Conservation (phyloP, 495 filamentous ascomycete species). For the Hyaloscypha hepaticicola region DNA sequence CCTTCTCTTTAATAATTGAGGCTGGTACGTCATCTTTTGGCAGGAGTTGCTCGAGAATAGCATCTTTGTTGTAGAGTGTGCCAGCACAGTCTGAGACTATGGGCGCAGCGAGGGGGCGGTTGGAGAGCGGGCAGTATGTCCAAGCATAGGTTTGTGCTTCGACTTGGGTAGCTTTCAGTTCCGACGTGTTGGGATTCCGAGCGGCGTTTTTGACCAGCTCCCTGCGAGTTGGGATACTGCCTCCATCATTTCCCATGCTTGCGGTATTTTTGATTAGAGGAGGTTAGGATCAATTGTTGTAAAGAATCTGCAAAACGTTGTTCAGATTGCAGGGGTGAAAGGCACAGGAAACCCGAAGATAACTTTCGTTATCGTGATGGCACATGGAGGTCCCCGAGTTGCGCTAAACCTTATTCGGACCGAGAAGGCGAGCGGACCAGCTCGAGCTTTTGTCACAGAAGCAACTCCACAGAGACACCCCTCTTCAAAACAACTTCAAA, state of each 20-base stretch:
- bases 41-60: conserved; percentile 78
- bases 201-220: conserved; percentile 93
- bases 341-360: neutral
- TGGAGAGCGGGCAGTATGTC: conserved; percentile 82
- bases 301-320: neutral
- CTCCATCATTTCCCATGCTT: conserved; percentile 93
- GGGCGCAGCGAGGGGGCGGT: conserved; percentile 65
- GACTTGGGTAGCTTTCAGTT: conserved; percentile 83
- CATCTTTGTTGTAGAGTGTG: conserved; percentile 93
- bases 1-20: conserved; percentile 53
- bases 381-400: neutral
- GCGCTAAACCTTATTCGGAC: neutral
- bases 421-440: neutral
- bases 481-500: neutral
- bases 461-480: neutral
- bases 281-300: neutral
- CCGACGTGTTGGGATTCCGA: conserved; percentile 74
- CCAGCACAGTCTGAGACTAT: conserved; percentile 84
- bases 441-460: neutral
- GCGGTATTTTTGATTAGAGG: neutral
- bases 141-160: conserved; percentile 83
- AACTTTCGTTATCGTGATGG: neutral
- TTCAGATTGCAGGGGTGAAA: neutral
- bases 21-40: conserved; percentile 48
- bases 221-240: conserved; percentile 88